Base-by-base conservation (phyloP, 352 stramenopile genomes). In the Phytophthora cryptogea region DNA sequence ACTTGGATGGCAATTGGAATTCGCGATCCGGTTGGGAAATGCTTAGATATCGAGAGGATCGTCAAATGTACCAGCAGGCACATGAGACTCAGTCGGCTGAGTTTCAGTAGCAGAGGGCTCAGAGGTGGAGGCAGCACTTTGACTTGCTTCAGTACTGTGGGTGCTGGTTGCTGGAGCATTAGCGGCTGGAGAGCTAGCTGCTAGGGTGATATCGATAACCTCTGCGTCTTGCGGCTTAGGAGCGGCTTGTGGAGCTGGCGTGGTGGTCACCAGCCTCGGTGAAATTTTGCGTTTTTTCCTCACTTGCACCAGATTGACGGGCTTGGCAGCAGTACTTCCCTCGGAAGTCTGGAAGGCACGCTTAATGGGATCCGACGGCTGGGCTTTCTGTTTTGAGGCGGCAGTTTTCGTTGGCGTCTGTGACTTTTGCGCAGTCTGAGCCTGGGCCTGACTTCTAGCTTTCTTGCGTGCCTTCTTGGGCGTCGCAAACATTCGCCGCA, bases 221-320 rank as follows among this genome's bases (percentile, higher is more conserved):
- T 62, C 32, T 16, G 20, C 7, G 33, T 43, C 40, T 14, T 52
- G 36, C 13, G 54, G 33, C 9, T 17, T 8, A 6, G 49, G 9
- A 31, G 32, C 8, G 9, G 40, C 11, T 26, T 58, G 36, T 27
- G n/a, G 3, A 6, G 45, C 56, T 10, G 41, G 59, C n/a, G 47
- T 50, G 1, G 43, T 11, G 1, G 43, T 11, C 45, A 88, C 71
- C 8, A 78, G 62, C 40, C 70, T 72, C 16, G 82, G 74, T 11
- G 73, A 70, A 48, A 91, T 90, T 68, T 88, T 91, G 39, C 82
- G 80, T 68, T 93, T 93, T 62, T 95, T 95, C 41, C 80, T 82
- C 37, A 89, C 86, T 44, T 90, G 78, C n/a, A 95, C 56, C 30
- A 74, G 73, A 62, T 92, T 90, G 23, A 94, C 63, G 9, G 46